Conservation (phyloP, 1,284 basidiomycete species). For the Pseudozyma pruni region DNA sequence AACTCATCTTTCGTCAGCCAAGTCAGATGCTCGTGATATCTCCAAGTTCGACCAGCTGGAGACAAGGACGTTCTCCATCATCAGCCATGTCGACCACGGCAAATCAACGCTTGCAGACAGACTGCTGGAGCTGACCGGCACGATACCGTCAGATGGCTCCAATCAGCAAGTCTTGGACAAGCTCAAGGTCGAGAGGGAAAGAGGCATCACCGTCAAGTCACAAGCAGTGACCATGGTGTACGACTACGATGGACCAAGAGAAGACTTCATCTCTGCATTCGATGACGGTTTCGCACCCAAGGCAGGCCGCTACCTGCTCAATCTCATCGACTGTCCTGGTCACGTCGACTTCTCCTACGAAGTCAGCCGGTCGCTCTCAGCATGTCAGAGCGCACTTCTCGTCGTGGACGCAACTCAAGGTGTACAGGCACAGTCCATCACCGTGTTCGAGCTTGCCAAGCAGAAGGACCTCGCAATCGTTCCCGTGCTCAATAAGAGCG, state of each 20-base stretch:
- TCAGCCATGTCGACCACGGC: constrained; percentile 68
- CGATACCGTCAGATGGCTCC: constrained; percentile 59
- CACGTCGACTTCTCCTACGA: constrained; percentile 75
- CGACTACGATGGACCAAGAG: constrained; percentile 38
- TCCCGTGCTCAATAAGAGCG: constrained; percentile 92
- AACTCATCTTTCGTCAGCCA: not conserved
- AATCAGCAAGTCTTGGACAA: constrained; percentile 67
- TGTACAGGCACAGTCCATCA: constrained; percentile 96
- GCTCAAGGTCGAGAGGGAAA: constrained; percentile 92
- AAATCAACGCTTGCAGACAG: constrained; percentile 67
- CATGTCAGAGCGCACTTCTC: constrained; percentile 91
- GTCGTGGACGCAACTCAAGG: constrained; percentile 95
- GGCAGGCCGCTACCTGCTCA: constrained; percentile 74
- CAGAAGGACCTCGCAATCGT: constrained; percentile 81
- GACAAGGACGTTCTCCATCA: constrained; percentile 64
- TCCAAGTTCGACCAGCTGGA: constrained; percentile 52
- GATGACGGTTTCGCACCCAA: constrained; percentile 37
- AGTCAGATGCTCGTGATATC: constrained; percentile 8
- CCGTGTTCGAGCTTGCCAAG: constrained; percentile 87
- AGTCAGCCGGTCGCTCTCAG: constrained; percentile 88
- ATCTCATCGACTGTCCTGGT: constrained; percentile 91
- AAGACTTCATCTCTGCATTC: constrained; percentile 41
- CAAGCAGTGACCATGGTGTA: constrained; percentile 66
- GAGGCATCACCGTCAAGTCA: constrained; percentile 84
- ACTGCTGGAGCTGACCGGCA: constrained; percentile 64